Evolutionary conservation across 1,139 yeast genomes (phyloP), one percentile per base, ranked within the genome.

Genomic region (Yamadazyma friedrichii): DNA sequence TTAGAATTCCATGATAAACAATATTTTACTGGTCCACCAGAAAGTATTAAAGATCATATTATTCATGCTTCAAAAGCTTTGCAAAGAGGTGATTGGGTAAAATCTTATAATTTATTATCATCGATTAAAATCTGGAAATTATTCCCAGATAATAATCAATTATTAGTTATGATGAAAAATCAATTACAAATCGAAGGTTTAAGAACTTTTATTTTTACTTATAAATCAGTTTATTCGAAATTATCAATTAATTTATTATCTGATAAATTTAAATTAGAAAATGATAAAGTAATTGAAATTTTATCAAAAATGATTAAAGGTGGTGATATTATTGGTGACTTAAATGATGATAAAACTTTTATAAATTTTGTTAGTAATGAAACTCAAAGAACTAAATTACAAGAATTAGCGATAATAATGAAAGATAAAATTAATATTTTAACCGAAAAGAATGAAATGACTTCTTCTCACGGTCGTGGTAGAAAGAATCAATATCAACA

Each of bases 21-120:
- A 64, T 87, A 85, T 48, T 93, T 93, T 74, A 88, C 91, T 51
- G 98, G 98, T 31, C 98, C 98, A 34, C 97, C 98, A 43, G 98
- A 93, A 69, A 88, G 93, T 65, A 87, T 95, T 40, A 85, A 95
- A 60, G 99, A 93, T 65, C 89, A 81, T 65, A 84, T 93, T 55
- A 84, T 93, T 75, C 91, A 88, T 63, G 96, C 98, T 40, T 94
- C 98, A 35, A 84, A 84, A 65, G 83, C 89, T 35, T 80, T 94
- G 64, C 87, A 88, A 62, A 80, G 78, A 54, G 97, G 98, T 52
- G 88, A 93, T 61, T 93, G 98, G 98, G 67, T 76, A 46, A 74
- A 78, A 55, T 84, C 96, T 33, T 78, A 82, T 53, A 79, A 80
- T 38, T 76, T 88, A 56, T 76, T 94, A 57, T 72, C 77, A 35